A percentile compares a stretch with the other conserved stretches of the same genome.
Conservation (phyloP, 768 basidiomycete species). For the Pisolithus sp. region DNA sequence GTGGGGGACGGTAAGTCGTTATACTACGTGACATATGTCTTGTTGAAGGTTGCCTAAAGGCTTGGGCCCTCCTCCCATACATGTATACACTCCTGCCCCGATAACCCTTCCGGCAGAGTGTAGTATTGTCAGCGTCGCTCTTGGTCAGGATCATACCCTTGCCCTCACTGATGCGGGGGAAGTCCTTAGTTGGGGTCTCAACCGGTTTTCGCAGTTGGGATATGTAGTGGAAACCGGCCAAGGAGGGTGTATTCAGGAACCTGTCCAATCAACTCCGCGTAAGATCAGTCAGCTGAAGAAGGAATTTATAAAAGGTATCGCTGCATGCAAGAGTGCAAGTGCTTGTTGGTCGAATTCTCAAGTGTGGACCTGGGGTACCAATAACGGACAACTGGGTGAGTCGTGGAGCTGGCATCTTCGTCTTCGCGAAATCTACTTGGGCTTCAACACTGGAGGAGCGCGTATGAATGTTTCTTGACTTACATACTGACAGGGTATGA, state of each 20-base stretch:
- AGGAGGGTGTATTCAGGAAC: constrained; percentile 53
- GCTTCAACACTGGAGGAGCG: not conserved
- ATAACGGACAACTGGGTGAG: constrained; percentile 84
- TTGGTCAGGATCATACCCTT: constrained; percentile 94
- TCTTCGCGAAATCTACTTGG: too few relatives aligned
- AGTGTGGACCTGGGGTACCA: constrained; percentile 90
- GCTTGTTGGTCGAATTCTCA: constrained; percentile 77
- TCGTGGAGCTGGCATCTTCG: not conserved
- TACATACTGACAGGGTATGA: constrained; percentile 56
- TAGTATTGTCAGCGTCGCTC: constrained; percentile 59
- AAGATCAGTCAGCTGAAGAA: constrained; percentile 76
- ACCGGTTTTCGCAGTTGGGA: constrained; percentile 84
- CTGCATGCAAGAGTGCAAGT: constrained; percentile 81
- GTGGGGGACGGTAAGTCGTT: constrained; percentile 60
- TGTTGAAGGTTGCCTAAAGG: constrained; percentile 19
- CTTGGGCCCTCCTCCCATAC: constrained; percentile 74
- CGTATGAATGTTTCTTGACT: not conserved
- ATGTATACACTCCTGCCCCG: constrained; percentile 64
- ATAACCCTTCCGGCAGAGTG: constrained; percentile 47
- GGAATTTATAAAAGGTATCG: constrained; percentile 72
- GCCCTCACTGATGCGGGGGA: constrained; percentile 76
- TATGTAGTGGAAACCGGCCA: constrained; percentile 62
- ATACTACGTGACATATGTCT: not conserved
- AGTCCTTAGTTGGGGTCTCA: constrained; percentile 86
- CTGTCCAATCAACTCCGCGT: constrained; percentile 69